Evolutionary conservation across 2,329 filamentous ascomycete genomes (phyloP).

Genomic region (Chaetomiaceae sp.): DNA sequence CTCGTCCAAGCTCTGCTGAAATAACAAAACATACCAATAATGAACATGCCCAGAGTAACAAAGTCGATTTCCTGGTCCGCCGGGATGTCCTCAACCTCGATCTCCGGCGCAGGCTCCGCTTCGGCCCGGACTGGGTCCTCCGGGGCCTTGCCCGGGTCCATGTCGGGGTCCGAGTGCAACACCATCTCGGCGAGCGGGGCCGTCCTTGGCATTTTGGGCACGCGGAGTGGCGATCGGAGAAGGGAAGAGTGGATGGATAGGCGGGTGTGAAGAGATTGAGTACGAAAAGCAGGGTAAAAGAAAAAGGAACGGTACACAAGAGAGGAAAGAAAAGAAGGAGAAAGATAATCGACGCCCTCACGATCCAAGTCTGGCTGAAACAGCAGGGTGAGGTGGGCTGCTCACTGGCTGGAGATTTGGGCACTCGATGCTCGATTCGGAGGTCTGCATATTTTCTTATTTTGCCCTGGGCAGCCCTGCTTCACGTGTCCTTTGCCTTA

Average conservation of each 20-base stretch:
- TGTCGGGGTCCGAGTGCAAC: neutral
- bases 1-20: no score
- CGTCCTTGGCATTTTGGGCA: neutral
- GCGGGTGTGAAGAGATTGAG: neutral
- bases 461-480: neutral
- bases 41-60: slow-evolving; percentile 69
- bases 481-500: no score
- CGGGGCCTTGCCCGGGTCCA: neutral
- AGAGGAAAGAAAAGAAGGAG: neutral
- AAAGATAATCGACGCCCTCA: neutral
- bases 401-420: slow-evolving; percentile 3
- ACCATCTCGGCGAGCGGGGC: slow-evolving; percentile 1
- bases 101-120: neutral
- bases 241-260: no score
- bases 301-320: neutral
- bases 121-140: neutral
- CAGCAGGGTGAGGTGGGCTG: neutral
- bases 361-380: slow-evolving; percentile 5
- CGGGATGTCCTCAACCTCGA: slow-evolving; percentile 20
- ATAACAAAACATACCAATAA: slow-evolving; percentile 52
- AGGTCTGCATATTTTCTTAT: neutral
- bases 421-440: slow-evolving; percentile 1
- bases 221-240: no score
- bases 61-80: slow-evolving; percentile 53
- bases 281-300: neutral